phyloP scores from a whole-genome alignment of 768 basidiomycete species.

The Porphyrellus cyaneotinctus region DNA sequence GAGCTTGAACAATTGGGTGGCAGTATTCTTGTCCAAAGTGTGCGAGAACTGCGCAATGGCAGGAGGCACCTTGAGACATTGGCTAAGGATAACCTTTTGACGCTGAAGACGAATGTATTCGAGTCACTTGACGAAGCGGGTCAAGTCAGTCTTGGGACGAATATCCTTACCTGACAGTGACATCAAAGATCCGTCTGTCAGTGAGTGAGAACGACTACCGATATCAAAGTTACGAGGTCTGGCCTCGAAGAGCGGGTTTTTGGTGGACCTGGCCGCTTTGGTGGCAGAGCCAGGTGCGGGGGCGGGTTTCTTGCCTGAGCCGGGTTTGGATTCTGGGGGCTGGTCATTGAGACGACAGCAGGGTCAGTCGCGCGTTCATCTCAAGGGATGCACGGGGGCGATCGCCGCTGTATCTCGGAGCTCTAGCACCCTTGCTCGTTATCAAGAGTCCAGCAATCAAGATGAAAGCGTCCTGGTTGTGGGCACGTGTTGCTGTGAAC shows the following conservation, averaged over 20 bases:
- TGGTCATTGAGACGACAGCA: conserved; percentile 87
- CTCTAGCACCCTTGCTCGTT: conserved; percentile 42
- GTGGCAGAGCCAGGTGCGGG: conserved; percentile 77
- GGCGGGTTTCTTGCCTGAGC: conserved; percentile 80
- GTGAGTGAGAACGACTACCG: conserved; percentile 47
- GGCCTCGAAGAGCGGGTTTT: conserved; percentile 96
- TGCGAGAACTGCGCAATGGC: conserved; percentile 96
- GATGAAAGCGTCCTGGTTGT: conserved; percentile 37
- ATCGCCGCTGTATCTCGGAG: conserved; percentile 44
- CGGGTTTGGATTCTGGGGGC: conserved; percentile 67
- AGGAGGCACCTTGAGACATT: conserved; percentile 97
- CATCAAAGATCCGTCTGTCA: background rate
- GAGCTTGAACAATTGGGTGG: conserved; percentile 96
- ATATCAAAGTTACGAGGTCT: conserved; percentile 92
- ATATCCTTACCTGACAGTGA: conserved; percentile 77
- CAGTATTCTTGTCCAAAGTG: conserved; percentile 99
- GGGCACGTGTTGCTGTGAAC: conserved; percentile 21
- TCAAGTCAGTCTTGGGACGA: conserved; percentile 83
- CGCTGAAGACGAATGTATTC: conserved; percentile 97
- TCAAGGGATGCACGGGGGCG: conserved; percentile 20
- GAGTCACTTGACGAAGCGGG: conserved; percentile 99
- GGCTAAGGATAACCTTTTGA: conserved; percentile 97
- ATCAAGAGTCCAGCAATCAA: conserved; percentile 38
- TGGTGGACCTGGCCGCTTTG: conserved; percentile 71
- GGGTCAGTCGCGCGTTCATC: conserved; percentile 35